Base-by-base conservation (phyloP, 106 monocot species). In the Dendrobium nobile region DNA sequence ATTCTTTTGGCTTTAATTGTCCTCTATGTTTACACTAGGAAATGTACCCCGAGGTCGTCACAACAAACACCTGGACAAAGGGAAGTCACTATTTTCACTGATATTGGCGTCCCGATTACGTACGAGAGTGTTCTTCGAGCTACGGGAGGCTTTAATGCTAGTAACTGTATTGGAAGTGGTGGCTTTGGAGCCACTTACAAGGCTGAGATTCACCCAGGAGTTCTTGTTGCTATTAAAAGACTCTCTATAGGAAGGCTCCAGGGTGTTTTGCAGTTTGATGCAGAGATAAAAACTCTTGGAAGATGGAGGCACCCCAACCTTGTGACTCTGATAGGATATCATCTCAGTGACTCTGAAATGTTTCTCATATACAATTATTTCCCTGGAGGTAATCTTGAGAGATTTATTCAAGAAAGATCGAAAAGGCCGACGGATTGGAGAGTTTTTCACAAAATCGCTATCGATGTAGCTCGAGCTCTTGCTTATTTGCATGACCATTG, bases 361-460 rank as follows among this genome's bases (percentile, higher is more conserved):
- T 93, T 93, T 84, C 88, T 93, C 58, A 87, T 93, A 73, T 93
- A 93, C 75, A 93, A 93, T 80, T 92, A 88, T 73, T 54, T 90
- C 7, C 88, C 93, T 18, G 90, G 93, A 31, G 93, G 93, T 75
- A 90, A 93, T 68, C 83, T 93, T 65, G 92, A 93, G 81, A 90
- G 81, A 54, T 93, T 93, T 73, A 90, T 93, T 77, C 90, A 87
- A 40, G 93, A 88, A 77, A 88, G 93, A 67, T 86, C 76, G 13
- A 93, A 90, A 67, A 81, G 88, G 72, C 79, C 86, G 13, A 61
- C 88, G 0, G 86, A 90, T 77, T 90, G 93, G 95, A 89, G 88
- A 84, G 93, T 92, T 91, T 93, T 99, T 84, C 95, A 95, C 86
- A 95, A 95, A 78, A 99, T 99, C 68, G 99, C 99, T 61, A 73